Percentiles rank a stretch among this genome's conserved stretches.
phyloP scores from a whole-genome alignment of 352 stramenopile species.

The Phytophthora hybrid region DNA sequence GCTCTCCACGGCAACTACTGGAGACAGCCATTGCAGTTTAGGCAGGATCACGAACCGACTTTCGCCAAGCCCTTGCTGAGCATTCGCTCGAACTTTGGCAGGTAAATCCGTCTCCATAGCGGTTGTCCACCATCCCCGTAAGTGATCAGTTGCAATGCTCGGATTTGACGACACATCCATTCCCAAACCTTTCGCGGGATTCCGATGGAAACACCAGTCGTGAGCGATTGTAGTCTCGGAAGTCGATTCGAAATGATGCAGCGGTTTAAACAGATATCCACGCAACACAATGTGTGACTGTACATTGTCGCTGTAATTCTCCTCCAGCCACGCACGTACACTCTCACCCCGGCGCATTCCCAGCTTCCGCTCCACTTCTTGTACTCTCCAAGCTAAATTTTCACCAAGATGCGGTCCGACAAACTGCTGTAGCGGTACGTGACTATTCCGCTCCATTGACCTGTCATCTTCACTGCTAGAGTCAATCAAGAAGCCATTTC shows the following conservation, averaged over 20 bases:
- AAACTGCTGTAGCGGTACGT: constrained; percentile 66
- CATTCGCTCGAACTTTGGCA: constrained; percentile 47
- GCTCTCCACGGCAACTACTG: constrained; percentile 52
- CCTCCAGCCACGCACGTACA: constrained; percentile 59
- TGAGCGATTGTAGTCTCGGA: constrained; percentile 51
- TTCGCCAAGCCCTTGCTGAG: constrained; percentile 29
- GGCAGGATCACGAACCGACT: constrained; percentile 71
- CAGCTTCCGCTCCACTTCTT: constrained; percentile 76
- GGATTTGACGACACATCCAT: constrained; percentile 31
- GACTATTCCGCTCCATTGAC: not conserved
- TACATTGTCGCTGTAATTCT: constrained; percentile 62
- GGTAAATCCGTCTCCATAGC: constrained; percentile 56
- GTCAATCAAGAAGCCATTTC: not conserved
- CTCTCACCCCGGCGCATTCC: constrained; percentile 63
- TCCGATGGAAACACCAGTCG: constrained; percentile 58
- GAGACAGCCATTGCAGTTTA: constrained; percentile 75
- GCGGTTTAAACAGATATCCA: constrained; percentile 76
- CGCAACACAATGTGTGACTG: constrained; percentile 66
- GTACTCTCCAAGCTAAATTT: constrained; percentile 74
- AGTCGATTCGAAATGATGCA: constrained; percentile 55
- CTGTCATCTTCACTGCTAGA: not conserved
- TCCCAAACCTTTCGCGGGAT: constrained; percentile 18
- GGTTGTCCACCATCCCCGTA: constrained; percentile 76
- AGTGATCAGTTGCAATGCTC: constrained; percentile 51
- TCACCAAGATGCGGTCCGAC: constrained; percentile 78